These are phyloP conservation scores for Scutellaria minor DNA, from an alignment of 257 asterid species.

Conservation along the genomic window DNA sequence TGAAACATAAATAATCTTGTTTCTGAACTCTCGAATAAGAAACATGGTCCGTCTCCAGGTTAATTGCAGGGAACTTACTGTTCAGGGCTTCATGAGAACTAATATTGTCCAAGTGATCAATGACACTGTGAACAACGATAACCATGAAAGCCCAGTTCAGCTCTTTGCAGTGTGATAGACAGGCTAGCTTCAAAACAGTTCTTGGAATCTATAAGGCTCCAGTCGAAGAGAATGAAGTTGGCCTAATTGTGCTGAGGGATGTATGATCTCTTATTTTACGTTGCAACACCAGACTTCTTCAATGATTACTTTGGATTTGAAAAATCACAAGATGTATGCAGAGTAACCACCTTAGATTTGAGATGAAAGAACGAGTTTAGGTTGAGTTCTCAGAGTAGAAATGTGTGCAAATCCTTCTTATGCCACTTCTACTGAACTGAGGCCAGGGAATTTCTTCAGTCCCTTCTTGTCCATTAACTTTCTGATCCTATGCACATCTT, in stretches of 20 bases:
- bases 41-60: neutral
- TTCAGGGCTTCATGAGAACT: conserved; percentile 39
- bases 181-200: conserved; percentile 40
- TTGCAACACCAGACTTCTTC: conserved; percentile 53
- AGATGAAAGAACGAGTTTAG: neutral
- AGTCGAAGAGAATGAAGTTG: conserved; percentile 25
- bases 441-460: conserved; percentile 61
- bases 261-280: conserved; percentile 53
- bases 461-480: conserved; percentile 55
- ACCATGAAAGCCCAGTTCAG: conserved; percentile 52
- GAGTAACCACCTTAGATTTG: neutral
- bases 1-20: neutral
- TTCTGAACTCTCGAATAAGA: conserved; percentile 16
- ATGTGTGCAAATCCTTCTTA: conserved; percentile 28
- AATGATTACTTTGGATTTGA: conserved; percentile 45
- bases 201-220: conserved; percentile 54
- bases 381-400: conserved; percentile 7
- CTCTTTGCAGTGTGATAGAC: conserved; percentile 47
- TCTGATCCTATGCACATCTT: conserved; percentile 68
- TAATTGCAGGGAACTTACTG: neutral
- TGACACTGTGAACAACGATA: conserved; percentile 47
- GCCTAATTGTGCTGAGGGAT: conserved; percentile 49
- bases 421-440: conserved; percentile 54
- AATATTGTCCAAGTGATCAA: conserved; percentile 18
- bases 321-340: too few species aligned